A percentile compares a stretch with the other conserved stretches of the same genome.
Conservation (phyloP, 305 asterid species). For the Solanum hybrid region DNA sequence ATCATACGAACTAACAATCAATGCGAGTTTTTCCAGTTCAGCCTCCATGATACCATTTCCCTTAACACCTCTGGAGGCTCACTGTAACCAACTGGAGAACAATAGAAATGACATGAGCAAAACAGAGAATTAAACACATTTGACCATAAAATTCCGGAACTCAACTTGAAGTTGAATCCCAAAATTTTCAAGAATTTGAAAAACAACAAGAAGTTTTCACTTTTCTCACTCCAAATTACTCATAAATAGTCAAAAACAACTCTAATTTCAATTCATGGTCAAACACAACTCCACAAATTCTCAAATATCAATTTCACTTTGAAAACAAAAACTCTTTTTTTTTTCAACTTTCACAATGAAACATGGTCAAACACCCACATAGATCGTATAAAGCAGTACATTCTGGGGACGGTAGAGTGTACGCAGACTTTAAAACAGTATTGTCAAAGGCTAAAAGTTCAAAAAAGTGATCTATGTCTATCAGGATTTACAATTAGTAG, state of each 20-base stretch:
- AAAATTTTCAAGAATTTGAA: not conserved
- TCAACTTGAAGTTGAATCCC: not conserved
- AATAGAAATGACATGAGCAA: not conserved
- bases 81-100: not conserved
- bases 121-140: not conserved
- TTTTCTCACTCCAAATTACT: not conserved
- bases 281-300: not conserved
- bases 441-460: not conserved
- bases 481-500: not conserved
- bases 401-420: not conserved
- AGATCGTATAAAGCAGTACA: not conserved
- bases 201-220: not conserved
- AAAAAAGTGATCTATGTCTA: not conserved
- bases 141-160: not conserved
- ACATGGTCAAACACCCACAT: not conserved
- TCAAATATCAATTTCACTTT: not conserved
- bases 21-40: slow-evolving; percentile 6
- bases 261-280: not conserved
- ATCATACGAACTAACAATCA: slow-evolving; percentile 53
- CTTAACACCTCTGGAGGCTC: not conserved
- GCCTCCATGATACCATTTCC: slow-evolving; percentile 2
- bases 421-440: not conserved
- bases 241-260: not conserved
- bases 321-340: not conserved
- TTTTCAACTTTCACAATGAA: not conserved